A percentile compares a stretch with the other conserved stretches of the same genome.
phyloP scores from a whole-genome alignment of 768 basidiomycete species.

The Lactarius akahatsu region DNA sequence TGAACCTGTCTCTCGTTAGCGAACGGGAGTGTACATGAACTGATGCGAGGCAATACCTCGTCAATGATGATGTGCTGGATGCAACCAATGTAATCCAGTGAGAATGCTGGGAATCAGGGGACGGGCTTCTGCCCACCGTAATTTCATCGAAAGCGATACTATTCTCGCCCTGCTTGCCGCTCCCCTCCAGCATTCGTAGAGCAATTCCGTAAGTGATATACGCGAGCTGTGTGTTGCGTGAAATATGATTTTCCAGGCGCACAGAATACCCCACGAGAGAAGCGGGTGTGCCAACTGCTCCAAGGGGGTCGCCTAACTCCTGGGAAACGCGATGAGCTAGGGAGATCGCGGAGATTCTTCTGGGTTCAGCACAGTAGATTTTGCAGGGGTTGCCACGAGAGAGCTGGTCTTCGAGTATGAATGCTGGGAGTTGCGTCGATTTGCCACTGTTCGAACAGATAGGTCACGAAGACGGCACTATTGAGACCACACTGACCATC shows the following conservation, averaged over 20 bases:
- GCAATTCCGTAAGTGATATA: conserved; percentile 96
- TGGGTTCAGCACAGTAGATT: conserved; percentile 93
- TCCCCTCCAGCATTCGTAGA: conserved; percentile 92
- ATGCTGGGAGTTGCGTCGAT: conserved; percentile 93
- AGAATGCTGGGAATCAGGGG: conserved; percentile 19
- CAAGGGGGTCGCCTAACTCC: conserved; percentile 85
- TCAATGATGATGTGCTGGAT: conserved; percentile 90
- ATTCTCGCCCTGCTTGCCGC: conserved; percentile 63
- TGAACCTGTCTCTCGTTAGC: conserved; percentile 59
- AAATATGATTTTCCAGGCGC: conserved; percentile 84
- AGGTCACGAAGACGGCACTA: conserved; percentile 14
- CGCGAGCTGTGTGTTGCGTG: conserved; percentile 71
- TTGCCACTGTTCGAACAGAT: conserved; percentile 64
- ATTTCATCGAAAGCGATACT: conserved; percentile 91
- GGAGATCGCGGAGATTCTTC: conserved; percentile 94
- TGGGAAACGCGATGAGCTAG: conserved; percentile 92
- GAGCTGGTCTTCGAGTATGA: conserved; percentile 88
- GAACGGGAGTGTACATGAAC: conserved; percentile 12
- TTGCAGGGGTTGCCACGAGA: conserved; percentile 79
- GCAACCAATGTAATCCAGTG: conserved; percentile 15
- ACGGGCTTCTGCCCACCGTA: conserved; percentile 55
- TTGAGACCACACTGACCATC: conserved; percentile 48
- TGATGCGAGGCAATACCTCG: conserved; percentile 52
- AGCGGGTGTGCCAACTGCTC: conserved; percentile 67
- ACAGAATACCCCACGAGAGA: conserved; percentile 95